phyloP scores from a whole-genome alignment of 2,329 filamentous ascomycete genomes.

The Biscogniauxia marginata region DNA sequence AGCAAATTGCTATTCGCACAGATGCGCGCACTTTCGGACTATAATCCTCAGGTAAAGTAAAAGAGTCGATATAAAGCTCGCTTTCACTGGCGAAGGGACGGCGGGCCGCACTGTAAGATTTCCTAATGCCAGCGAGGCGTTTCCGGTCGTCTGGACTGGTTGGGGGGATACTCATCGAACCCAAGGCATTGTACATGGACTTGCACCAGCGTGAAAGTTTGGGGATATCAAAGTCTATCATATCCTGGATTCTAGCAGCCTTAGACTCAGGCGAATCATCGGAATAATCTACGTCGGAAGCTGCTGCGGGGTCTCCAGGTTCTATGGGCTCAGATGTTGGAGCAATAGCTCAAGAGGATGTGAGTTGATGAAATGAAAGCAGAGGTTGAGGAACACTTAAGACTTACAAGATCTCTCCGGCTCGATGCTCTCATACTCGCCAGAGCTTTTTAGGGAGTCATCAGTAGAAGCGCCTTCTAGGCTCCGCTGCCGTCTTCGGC shows the following conservation, averaged over 20 bases:
- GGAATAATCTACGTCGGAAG: conserved; percentile 6
- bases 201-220: conserved; percentile 24
- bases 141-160: conserved; percentile 14
- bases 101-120: conserved; percentile 18
- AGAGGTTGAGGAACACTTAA: not conserved
- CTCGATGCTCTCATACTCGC: conserved; percentile 8
- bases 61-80: conserved; percentile 17
- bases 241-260: conserved; percentile 22
- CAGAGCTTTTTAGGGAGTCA: conserved; percentile 15
- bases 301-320: conserved; percentile 1
- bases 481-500: conserved; percentile 17
- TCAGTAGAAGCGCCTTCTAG: conserved; percentile 21
- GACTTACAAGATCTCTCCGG: conserved; percentile 12
- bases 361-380: conserved; percentile 2
- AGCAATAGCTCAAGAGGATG: conserved; percentile 8
- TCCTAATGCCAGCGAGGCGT: conserved; percentile 11
- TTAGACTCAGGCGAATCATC: conserved; percentile 20
- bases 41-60: conserved; percentile 14
- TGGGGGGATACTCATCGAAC: conserved; percentile 9
- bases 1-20: conserved; percentile 15
- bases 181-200: conserved; percentile 18
- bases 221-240: conserved; percentile 29
- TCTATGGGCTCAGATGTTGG: not conserved
- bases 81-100: conserved; percentile 14
- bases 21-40: conserved; percentile 7